These are phyloP conservation scores for Taphrina populina DNA, from an alignment of 1,139 yeast genomes.

Conservation along the genomic window DNA sequence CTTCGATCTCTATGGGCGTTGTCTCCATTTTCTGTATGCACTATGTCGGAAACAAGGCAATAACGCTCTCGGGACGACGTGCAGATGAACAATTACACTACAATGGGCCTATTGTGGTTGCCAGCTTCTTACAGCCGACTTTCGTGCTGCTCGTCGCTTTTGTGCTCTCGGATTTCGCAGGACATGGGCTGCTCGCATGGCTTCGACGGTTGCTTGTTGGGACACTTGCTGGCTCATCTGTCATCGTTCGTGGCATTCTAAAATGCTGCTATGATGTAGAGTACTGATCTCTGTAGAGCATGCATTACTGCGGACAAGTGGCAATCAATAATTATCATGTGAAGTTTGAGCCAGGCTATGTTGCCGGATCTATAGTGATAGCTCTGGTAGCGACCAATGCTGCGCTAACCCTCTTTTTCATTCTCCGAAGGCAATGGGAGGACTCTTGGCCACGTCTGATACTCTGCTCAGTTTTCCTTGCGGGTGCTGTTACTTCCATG, in stretches of 20 bases:
- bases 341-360: slow-evolving; percentile 2
- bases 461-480: slow-evolving; percentile 2
- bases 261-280: background rate
- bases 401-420: slow-evolving; percentile 21
- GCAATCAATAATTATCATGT: slow-evolving; percentile 28
- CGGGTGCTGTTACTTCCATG: slow-evolving; percentile 32
- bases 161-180: slow-evolving; percentile 9
- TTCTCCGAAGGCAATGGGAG: slow-evolving; percentile 29
- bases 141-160: slow-evolving; percentile 9
- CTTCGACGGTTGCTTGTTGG: slow-evolving; percentile 2
- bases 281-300: background rate
- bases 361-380: slow-evolving; percentile 20
- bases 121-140: background rate
- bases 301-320: slow-evolving; percentile 25
- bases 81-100: slow-evolving; percentile 15
- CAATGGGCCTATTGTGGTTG: background rate
- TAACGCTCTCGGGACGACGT: slow-evolving; percentile 10
- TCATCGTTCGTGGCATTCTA: slow-evolving; percentile 7
- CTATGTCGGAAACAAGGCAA: slow-evolving; percentile 25
- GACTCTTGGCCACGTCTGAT: background rate
- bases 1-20: slow-evolving; percentile 32
- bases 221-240: slow-evolving; percentile 17
- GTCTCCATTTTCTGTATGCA: slow-evolving; percentile 33
- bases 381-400: slow-evolving; percentile 26
- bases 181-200: slow-evolving; percentile 3